Conservation (phyloP, 441 rosid genomes). For the Adansonia grandidieri region DNA sequence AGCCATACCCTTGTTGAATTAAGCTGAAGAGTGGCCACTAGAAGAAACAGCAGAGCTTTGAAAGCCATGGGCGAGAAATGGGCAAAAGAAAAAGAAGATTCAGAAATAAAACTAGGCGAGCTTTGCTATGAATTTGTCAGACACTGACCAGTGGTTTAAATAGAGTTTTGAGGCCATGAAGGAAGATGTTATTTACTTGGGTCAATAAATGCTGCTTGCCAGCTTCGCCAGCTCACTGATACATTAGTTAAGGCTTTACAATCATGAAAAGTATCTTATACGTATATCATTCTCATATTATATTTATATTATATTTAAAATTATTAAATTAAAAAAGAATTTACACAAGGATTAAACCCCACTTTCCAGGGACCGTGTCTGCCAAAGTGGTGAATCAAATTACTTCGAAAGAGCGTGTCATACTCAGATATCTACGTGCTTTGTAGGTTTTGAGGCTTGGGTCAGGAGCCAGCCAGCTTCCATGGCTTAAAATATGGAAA, state of each 20-base stretch:
- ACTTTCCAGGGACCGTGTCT: slow-evolving; percentile 15
- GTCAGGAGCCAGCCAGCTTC: not conserved
- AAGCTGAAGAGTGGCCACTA: slow-evolving; percentile 34
- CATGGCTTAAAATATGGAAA: slow-evolving; percentile 1
- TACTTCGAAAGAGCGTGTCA: no score
- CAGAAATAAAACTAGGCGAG: not conserved
- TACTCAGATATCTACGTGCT: no score
- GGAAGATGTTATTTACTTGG: slow-evolving; percentile 18
- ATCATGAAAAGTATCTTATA: no score
- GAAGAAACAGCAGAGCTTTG: slow-evolving; percentile 27
- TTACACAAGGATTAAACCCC: not conserved
- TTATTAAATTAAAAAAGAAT: not conserved
- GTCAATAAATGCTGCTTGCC: slow-evolving; percentile 32
- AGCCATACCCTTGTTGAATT: not conserved
- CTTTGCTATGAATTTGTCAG: not conserved
- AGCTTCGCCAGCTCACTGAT: slow-evolving; percentile 31
- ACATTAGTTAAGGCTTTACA: not conserved
- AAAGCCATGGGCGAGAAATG: slow-evolving; percentile 33
- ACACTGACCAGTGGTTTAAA: slow-evolving; percentile 8
- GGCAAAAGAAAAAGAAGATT: not conserved
- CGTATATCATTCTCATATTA: no score
- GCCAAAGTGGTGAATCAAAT: not conserved
- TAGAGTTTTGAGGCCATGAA: slow-evolving; percentile 19
- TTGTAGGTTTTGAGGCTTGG: not conserved
- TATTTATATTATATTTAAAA: not conserved